Base-by-base conservation (phyloP, 1,284 basidiomycete genomes). In the Moniliophthora roreri region DNA sequence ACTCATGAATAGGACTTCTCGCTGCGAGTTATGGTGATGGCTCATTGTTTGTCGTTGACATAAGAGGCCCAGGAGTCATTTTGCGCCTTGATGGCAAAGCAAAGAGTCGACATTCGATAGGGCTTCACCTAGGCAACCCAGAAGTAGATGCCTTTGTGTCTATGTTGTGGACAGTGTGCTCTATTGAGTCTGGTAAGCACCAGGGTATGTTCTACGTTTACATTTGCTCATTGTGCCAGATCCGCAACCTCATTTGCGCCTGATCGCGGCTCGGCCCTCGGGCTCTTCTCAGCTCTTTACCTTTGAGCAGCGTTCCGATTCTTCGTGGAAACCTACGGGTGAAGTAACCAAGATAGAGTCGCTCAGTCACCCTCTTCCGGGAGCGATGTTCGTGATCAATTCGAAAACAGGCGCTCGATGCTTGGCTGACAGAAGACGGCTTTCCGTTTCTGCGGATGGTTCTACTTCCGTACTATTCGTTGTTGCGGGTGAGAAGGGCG, bases 61-160 rank as follows among this genome's bases (percentile, higher is more conserved):
- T 92, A 76, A 78, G 89, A 21, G 85, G 81, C 1, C 89, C 89
- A 0, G 75, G 76, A 7, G 72, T 93, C 10, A 79, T 92, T 16
- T 58, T 74, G n/a, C 64, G 68, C 35, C 60, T 62, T 51, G 58
- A 58, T 32, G 59, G 57, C 47, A 64, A 56, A 62, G 66, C 57
- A 42, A 70, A 59, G 61, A 64, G 60, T 58, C 70, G 66, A 53
- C 68, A 68, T 52, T 71, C 63, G 44, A 54, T 75, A 2, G 56
- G 55, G 21, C 54, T 69, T 26, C 66, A 68, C 52, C 49, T 69
- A 16, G 53, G 54, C 26, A 63, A 51, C 24, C 65, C 73, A 41
- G 63, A 67, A 15, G 57, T 57, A 5, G 78, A 81, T 55, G 66
- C 76, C 1, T 68, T 89, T 16, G 69, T 69, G 3, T 77, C 78